phyloP scores from a whole-genome alignment of 78 protist genomes.

The Corallochytrium limacisporum region DNA sequence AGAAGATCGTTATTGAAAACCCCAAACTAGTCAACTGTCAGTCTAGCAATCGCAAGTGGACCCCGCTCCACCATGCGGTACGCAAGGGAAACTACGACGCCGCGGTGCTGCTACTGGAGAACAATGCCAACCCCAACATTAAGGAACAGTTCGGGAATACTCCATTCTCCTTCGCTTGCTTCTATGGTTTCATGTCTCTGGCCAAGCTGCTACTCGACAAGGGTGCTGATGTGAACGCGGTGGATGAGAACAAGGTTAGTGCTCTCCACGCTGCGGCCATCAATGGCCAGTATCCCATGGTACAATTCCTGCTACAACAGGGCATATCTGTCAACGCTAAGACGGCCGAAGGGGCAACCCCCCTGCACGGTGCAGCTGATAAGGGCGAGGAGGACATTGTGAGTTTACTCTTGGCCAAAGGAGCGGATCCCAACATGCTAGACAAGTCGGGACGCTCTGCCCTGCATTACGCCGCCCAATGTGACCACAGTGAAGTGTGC shows the following conservation, averaged over 20 bases:
- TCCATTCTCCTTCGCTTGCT: not conserved
- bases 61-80: slow-evolving; percentile 6
- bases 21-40: too few species aligned
- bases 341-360: slow-evolving; percentile 3
- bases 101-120: not conserved
- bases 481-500: not conserved
- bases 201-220: not conserved
- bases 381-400: not conserved
- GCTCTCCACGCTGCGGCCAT: too few species aligned
- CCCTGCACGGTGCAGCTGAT: not conserved
- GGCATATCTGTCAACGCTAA: too few species aligned
- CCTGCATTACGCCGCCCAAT: not conserved
- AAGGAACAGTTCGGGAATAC: not conserved
- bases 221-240: not conserved
- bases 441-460: not conserved
- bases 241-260: too few species aligned
- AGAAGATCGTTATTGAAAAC: too few species aligned
- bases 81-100: not conserved
- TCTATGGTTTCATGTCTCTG: not conserved
- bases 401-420: not conserved
- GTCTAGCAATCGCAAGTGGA: too few species aligned
- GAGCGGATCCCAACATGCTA: not conserved
- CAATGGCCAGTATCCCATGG: too few species aligned
- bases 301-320: too few species aligned
- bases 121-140: not conserved